These are phyloP conservation scores for Aspergillus sparsus DNA, from an alignment of 495 filamentous ascomycete species.

Conservation along the genomic window DNA sequence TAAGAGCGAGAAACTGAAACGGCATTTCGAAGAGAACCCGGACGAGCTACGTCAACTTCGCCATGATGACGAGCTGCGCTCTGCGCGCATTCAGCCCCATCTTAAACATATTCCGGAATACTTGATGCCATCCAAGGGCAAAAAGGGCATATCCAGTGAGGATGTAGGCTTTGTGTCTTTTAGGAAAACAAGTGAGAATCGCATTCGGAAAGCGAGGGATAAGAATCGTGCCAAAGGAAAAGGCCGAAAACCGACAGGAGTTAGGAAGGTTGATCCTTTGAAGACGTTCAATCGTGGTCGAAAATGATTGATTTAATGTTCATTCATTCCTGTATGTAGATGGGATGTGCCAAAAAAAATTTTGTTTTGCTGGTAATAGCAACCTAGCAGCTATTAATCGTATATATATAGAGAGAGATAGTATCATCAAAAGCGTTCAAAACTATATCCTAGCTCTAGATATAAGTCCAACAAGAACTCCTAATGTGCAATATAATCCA, in stretches of 20 bases:
- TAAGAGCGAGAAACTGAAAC: slow-evolving; percentile 87
- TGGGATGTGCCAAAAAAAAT: background rate
- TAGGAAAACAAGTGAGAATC: slow-evolving; percentile 68
- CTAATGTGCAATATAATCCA: too few relatives aligned
- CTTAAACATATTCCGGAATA: slow-evolving; percentile 96
- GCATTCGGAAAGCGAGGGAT: slow-evolving; percentile 70
- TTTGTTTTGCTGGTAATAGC: background rate
- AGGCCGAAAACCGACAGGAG: slow-evolving; percentile 51
- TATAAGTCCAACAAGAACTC: too few relatives aligned
- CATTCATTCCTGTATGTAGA: background rate
- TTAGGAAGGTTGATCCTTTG: slow-evolving; percentile 72
- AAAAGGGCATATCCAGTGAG: slow-evolving; percentile 60
- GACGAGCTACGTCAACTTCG: slow-evolving; percentile 81
- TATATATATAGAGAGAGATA: background rate
- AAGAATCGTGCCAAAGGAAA: slow-evolving; percentile 57
- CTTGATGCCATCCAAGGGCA: slow-evolving; percentile 78
- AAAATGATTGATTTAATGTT: slow-evolving; percentile 25
- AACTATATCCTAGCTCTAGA: too few relatives aligned
- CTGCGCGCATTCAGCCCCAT: slow-evolving; percentile 79
- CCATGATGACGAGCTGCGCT: slow-evolving; percentile 85
- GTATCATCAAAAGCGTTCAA: too few relatives aligned
- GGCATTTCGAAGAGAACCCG: slow-evolving; percentile 97
- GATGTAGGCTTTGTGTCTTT: slow-evolving; percentile 75
- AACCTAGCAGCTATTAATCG: background rate
- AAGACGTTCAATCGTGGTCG: slow-evolving; percentile 74